Base-by-base conservation (phyloP, 108 stramenopile genomes). In the Cyclotella choctawhatcheeana region DNA sequence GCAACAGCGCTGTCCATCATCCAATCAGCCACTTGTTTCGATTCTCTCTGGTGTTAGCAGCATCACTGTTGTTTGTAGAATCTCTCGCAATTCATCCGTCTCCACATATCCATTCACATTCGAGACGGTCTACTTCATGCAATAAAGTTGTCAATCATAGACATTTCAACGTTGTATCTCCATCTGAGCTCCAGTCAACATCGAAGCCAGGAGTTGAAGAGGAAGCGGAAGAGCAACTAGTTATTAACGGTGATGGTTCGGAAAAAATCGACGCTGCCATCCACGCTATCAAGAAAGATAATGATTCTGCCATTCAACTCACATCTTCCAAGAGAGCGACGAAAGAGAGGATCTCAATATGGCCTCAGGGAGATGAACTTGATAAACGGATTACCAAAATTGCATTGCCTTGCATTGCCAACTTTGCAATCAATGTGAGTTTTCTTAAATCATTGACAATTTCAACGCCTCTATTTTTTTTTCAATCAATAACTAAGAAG, bases 391-490 rank as follows among this genome's bases (percentile, higher is more conserved):
- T 96, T 43, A 89, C 89, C 26, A 86, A 86, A 70, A 86, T 94
- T 26, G 81, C 92, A 5, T 56, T 96, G 52, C 96, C 96, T 6
- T 90, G 92, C 26, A 94, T 96, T 63, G 88, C 91, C n/a, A 96
- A 96, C 64, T 93, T 92, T 73, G 92, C 93, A 17, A 93, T 96
- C 40, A 82, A 84, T 70, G n/a, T n/a, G n/a, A n/a, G n/a, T n/a
- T n/a, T n/a, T n/a, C n/a, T n/a, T n/a, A n/a, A n/a, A n/a, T n/a
- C n/a, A n/a, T n/a, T n/a, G n/a, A n/a, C n/a, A n/a, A n/a, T n/a
- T n/a, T n/a, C n/a, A n/a, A n/a, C n/a, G n/a, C n/a, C n/a, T n/a
- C n/a, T n/a, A n/a, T n/a, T n/a, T n/a, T n/a, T n/a, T n/a, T n/a
- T n/a, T n/a, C n/a, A n/a, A n/a, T n/a, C n/a, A n/a, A n/a, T n/a